Percentiles rank a stretch among this genome's conserved stretches.
Conservation (phyloP, 495 filamentous ascomycete species). For the Clavariopsis aquatica region DNA sequence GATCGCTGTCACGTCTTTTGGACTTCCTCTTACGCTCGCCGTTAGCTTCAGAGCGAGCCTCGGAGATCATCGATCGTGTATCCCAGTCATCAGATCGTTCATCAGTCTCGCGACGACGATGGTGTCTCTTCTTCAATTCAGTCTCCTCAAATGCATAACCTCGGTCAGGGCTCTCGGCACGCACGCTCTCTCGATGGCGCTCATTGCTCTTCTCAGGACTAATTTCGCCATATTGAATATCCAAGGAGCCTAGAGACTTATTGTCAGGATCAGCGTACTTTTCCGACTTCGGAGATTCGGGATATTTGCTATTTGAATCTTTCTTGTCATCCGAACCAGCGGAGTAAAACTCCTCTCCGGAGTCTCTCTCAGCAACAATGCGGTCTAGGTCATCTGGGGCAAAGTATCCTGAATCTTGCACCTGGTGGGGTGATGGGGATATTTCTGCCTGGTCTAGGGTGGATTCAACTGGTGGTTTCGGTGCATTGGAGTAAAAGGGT, state of each 20-base stretch:
- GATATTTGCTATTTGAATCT: constrained; percentile 11
- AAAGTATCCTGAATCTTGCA: constrained; percentile 25
- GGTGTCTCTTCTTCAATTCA: constrained; percentile 29
- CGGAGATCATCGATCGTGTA: constrained; percentile 27
- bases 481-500: not conserved
- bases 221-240: constrained; percentile 11
- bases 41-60: constrained; percentile 34
- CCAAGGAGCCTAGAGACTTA: constrained; percentile 6
- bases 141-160: constrained; percentile 28
- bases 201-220: constrained; percentile 16
- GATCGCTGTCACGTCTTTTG: constrained; percentile 32
- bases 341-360: constrained; percentile 31
- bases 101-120: constrained; percentile 27
- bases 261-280: constrained; percentile 19
- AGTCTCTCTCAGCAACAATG: constrained; percentile 13
- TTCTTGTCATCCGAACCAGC: constrained; percentile 27
- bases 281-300: not conserved
- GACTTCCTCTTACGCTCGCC: constrained; percentile 34
- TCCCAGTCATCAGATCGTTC: constrained; percentile 35
- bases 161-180: constrained; percentile 24
- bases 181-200: constrained; percentile 18
- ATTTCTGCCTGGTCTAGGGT: not conserved
- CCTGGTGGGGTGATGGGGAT: not conserved
- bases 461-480: not conserved
- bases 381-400: constrained; percentile 24